These are phyloP conservation scores for Takakia lepidozioides DNA, from an alignment of 225 moss, liverwort and hornwort species.

Conservation along the genomic window DNA sequence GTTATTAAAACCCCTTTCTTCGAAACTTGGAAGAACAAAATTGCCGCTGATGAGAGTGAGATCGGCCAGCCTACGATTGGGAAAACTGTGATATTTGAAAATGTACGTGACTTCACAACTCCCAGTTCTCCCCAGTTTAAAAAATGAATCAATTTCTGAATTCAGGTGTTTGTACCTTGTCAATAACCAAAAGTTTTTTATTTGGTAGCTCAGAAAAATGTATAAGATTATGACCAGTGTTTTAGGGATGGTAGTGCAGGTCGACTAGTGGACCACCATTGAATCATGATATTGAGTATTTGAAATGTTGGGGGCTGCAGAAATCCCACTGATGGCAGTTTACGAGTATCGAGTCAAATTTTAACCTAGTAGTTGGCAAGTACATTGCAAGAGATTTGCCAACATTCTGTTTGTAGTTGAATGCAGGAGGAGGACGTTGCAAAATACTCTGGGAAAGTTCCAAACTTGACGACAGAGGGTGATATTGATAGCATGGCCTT, in stretches of 20 bases:
- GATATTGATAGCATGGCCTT: conserved; percentile 74
- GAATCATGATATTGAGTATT: too few relatives aligned
- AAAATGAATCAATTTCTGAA: too few relatives aligned
- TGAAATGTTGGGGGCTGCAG: too few relatives aligned
- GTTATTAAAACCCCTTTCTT: conserved; percentile 60
- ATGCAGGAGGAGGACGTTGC: conserved; percentile 52
- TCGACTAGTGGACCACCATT: too few relatives aligned
- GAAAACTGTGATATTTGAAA: conserved; percentile 50
- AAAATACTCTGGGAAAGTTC: conserved; percentile 80
- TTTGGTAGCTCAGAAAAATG: too few relatives aligned
- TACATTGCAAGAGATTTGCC: not conserved
- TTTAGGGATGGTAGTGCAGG: too few relatives aligned
- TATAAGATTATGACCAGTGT: too few relatives aligned
- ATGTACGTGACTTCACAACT: conserved; percentile 23
- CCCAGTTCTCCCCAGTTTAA: not conserved
- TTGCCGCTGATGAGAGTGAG: conserved; percentile 46
- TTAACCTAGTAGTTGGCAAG: not conserved
- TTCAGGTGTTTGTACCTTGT: too few relatives aligned
- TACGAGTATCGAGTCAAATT: too few relatives aligned
- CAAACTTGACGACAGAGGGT: conserved; percentile 57
- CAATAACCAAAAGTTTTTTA: too few relatives aligned
- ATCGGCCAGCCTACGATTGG: conserved; percentile 53
- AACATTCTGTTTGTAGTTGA: conserved; percentile 1
- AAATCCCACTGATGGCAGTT: too few relatives aligned
- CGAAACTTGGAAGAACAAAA: conserved; percentile 64